Evolutionary conservation across 1,139 yeast species (phyloP), one percentile per base, ranked within the genome.

Genomic region (Candida mesenterica): DNA sequence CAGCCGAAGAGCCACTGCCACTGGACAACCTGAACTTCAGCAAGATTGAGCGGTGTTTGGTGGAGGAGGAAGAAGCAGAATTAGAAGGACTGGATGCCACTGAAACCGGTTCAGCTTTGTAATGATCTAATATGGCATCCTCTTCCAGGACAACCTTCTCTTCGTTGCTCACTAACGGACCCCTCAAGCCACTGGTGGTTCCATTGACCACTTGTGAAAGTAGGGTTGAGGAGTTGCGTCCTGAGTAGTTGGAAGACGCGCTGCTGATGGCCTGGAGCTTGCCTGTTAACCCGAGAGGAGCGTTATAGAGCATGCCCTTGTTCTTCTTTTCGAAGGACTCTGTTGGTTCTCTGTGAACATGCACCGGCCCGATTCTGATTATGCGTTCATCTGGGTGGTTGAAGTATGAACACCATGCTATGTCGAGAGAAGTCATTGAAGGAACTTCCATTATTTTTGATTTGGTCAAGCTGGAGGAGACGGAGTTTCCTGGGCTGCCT

Each of bases 321-420:
- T 73, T 65, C 45, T 71, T 79, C 49, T 65, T 75, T 40, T 82
- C 87, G 46, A 84, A 72, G 0, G 42, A 30, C 2, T 74, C 82
- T 0, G 79, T 76, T 0, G 52, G 29, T 22, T 60, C 59, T 36
- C 53, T 59, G 22, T 55, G 57, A 3, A 59, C 68, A 34, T 63
- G 58, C 0, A 68, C 75, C 12, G 70, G 68, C 0, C 94, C 96
- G 14, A 77, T 72, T 43, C 77, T 77, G 34, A 88, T 47, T 1
- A 89, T 72, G 37, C 95, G 69, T 57, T 90, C 97, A 34, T 83
- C 82, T 2, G 75, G 65, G 48, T 77, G 78, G 10, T 62, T 64
- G 41, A 89, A 64, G 45, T 72, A 75, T 30, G 67, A 61, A 9
- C 76, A 69, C 88, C 92, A 88, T 20, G 85, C 83, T 16, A 76